These are phyloP conservation scores for Globomyces pollinis-pini DNA, from an alignment of 192 early-diverging fungal species.

Conservation along the genomic window DNA sequence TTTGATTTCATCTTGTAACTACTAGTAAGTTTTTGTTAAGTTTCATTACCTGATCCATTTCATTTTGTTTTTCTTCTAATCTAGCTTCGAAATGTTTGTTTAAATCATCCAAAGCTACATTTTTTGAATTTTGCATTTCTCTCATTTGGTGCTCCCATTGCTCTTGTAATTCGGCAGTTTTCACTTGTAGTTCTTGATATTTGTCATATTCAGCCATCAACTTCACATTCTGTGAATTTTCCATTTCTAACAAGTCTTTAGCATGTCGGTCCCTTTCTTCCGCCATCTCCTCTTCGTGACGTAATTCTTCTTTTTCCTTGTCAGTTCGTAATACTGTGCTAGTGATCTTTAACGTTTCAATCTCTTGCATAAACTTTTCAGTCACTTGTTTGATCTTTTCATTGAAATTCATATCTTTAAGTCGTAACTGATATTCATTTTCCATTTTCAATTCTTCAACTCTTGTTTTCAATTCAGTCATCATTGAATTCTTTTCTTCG, in stretches of 20 bases:
- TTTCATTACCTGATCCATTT: slow-evolving; percentile 42
- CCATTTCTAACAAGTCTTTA: slow-evolving; percentile 46
- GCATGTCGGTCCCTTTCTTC: slow-evolving; percentile 47
- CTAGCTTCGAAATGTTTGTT: slow-evolving; percentile 47
- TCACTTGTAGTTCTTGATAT: slow-evolving; percentile 45
- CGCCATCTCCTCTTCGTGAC: slow-evolving; percentile 51
- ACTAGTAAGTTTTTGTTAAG: background rate
- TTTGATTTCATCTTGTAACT: slow-evolving; percentile 52
- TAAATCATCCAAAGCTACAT: slow-evolving; percentile 41
- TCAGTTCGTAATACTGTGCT: slow-evolving; percentile 47
- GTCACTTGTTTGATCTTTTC: slow-evolving; percentile 60
- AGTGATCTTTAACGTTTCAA: slow-evolving; percentile 54
- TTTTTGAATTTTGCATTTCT: slow-evolving; percentile 42
- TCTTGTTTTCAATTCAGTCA: slow-evolving; percentile 49
- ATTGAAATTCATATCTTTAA: slow-evolving; percentile 64
- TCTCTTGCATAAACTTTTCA: slow-evolving; percentile 59
- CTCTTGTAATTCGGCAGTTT: slow-evolving; percentile 40
- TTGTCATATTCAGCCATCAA: slow-evolving; percentile 59
- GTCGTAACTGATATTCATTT: slow-evolving; percentile 57
- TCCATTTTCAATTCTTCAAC: slow-evolving; percentile 63
- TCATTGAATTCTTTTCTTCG: slow-evolving; percentile 49
- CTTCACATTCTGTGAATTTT: slow-evolving; percentile 44
- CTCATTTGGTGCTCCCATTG: slow-evolving; percentile 52
- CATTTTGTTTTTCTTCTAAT: slow-evolving; percentile 44
- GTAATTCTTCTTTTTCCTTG: slow-evolving; percentile 57